A percentile compares a stretch with the other conserved stretches of the same genome.
Evolutionary conservation across 371 early-diverging fungal species (phyloP).

Genomic region (Mucor saturninus): DNA sequence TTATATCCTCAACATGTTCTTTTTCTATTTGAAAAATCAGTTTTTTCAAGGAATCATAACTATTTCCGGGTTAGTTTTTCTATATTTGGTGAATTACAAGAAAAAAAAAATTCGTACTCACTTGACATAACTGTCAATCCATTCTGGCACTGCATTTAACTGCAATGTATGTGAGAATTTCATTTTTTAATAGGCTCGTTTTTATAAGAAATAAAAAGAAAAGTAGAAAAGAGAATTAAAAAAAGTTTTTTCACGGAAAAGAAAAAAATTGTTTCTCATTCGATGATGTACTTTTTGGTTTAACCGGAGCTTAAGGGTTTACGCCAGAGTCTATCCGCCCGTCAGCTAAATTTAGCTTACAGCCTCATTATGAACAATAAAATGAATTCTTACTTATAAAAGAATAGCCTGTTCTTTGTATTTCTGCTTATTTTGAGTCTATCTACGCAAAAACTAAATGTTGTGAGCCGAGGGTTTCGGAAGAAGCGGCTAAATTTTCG

Average conservation of each 20-base stretch:
- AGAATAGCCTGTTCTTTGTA: neutral
- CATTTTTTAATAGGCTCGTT: conserved; percentile 51
- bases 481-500: neutral
- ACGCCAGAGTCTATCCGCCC: neutral
- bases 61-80: conserved; percentile 26
- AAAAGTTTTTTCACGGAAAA: neutral
- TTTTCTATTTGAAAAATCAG: conserved; percentile 88
- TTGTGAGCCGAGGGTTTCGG: conserved; percentile 5
- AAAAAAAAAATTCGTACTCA: conserved; percentile 30
- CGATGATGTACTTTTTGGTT: neutral
- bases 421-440: too few species aligned
- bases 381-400: too few species aligned
- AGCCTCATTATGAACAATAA: too few species aligned
- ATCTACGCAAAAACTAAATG: too few species aligned
- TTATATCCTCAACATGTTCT: conserved; percentile 69
- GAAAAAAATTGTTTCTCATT: neutral
- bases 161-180: conserved; percentile 89
- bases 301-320: conserved; percentile 17
- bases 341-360: too few species aligned
- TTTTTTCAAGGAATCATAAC: conserved; percentile 89
- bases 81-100: conserved; percentile 1
- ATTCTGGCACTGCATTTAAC: conserved; percentile 91
- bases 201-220: neutral
- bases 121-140: conserved; percentile 83
- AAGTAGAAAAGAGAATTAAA: conserved; percentile 3